A percentile compares a stretch with the other conserved stretches of the same genome.
These are phyloP conservation scores for Xylariales sp. DNA, from an alignment of 2,329 filamentous ascomycete genomes.

Conservation along the genomic window DNA sequence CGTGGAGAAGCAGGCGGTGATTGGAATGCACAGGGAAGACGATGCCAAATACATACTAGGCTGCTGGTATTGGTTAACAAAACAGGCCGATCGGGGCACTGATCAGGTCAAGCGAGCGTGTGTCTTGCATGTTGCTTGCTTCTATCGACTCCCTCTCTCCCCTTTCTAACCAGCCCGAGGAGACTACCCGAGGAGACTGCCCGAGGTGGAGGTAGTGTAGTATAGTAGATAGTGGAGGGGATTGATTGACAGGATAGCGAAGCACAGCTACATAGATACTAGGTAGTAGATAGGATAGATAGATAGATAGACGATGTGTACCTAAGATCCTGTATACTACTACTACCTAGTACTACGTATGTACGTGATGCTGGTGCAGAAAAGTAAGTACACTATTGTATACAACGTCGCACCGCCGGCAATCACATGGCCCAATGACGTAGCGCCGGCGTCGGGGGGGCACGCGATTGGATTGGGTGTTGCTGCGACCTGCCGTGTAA, in stretches of 20 bases:
- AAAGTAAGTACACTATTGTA: not conserved
- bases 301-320: too few species aligned
- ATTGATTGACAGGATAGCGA: not conserved
- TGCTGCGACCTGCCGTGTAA: constrained; percentile 16
- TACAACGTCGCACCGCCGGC: constrained; percentile 16
- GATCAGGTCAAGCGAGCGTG: constrained; percentile 18
- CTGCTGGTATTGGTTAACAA: constrained; percentile 4
- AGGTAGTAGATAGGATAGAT: not conserved
- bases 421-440: constrained; percentile 34
- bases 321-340: too few species aligned
- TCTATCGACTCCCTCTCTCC: constrained; percentile 13
- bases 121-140: constrained; percentile 19
- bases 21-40: constrained; percentile 24
- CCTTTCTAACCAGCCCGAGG: not conserved
- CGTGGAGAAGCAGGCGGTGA: constrained; percentile 29
- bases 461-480: constrained; percentile 26
- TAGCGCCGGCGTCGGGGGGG: constrained; percentile 13
- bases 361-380: not conserved
- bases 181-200: too few species aligned
- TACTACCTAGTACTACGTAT: too few species aligned
- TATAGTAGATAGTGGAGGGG: not conserved
- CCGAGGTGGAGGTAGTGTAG: not conserved
- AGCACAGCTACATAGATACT: not conserved
- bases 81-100: constrained; percentile 25
- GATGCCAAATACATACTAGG: constrained; percentile 33